Evolutionary conservation across 495 filamentous ascomycete genomes (phyloP).

Genomic region (Penicillium crystallinum): DNA sequence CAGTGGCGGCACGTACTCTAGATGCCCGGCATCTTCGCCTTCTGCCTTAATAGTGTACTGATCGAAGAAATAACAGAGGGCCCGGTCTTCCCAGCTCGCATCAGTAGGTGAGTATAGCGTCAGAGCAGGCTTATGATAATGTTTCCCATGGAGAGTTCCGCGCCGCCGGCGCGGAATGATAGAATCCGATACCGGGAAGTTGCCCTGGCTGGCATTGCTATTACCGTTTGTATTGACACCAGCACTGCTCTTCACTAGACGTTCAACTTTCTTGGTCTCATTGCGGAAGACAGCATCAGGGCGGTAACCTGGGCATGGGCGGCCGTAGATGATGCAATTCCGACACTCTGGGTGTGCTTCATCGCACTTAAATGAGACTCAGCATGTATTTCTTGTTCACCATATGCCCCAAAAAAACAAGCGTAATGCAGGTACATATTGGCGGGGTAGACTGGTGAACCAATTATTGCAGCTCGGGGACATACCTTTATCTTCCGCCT

Average conservation of each 20-base stretch:
- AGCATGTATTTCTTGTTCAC: slow-evolving; percentile 7
- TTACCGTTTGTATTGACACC: slow-evolving; percentile 4
- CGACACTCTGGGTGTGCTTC: slow-evolving; percentile 39
- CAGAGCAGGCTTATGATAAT: slow-evolving; percentile 3
- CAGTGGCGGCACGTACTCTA: slow-evolving; percentile 34
- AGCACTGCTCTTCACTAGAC: slow-evolving; percentile 21
- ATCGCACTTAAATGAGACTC: slow-evolving; percentile 33
- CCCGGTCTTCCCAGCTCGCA: slow-evolving; percentile 37
- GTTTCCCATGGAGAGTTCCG: background rate
- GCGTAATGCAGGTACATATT: slow-evolving; percentile 1
- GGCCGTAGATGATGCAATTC: slow-evolving; percentile 39
- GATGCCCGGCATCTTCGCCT: slow-evolving; percentile 23
- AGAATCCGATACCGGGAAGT: background rate
- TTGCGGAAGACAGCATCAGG: slow-evolving; percentile 37
- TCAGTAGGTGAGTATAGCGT: slow-evolving; percentile 24
- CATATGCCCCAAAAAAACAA: background rate
- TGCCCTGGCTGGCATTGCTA: background rate
- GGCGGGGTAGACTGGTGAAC: background rate
- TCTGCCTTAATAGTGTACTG: slow-evolving; percentile 32
- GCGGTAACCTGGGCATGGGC: slow-evolving; percentile 41
- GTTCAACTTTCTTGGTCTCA: slow-evolving; percentile 32
- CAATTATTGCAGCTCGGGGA: slow-evolving; percentile 6
- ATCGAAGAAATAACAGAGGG: slow-evolving; percentile 42
- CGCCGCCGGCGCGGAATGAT: background rate
- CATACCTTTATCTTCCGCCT: slow-evolving; percentile 47